Conservation (phyloP, 352 stramenopile species). For the Phytophthora chlamydospora region DNA sequence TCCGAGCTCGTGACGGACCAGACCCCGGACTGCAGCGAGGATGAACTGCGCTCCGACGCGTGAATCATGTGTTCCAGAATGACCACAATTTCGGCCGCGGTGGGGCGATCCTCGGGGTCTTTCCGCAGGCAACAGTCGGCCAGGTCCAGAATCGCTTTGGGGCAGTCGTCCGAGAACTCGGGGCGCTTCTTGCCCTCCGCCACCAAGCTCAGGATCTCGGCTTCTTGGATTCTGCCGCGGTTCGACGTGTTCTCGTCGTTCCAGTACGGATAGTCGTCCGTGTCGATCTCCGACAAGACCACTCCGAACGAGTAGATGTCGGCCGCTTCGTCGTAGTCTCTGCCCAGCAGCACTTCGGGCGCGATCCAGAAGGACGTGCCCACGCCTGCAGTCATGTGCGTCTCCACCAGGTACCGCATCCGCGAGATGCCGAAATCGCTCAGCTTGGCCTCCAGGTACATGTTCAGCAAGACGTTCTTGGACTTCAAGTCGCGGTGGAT, state of each 20-base stretch:
- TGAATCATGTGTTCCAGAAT: slow-evolving; percentile 43
- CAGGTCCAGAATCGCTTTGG: slow-evolving; percentile 45
- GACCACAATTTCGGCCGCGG: slow-evolving; percentile 42
- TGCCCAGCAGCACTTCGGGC: slow-evolving; percentile 61
- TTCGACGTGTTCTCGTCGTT: slow-evolving; percentile 40
- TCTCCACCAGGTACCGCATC: slow-evolving; percentile 42
- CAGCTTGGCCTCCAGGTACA: slow-evolving; percentile 66
- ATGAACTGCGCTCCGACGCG: slow-evolving; percentile 35
- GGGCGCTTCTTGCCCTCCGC: slow-evolving; percentile 38
- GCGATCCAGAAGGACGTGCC: slow-evolving; percentile 54
- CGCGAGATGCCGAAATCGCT: slow-evolving; percentile 70
- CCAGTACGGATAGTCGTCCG: slow-evolving; percentile 49
- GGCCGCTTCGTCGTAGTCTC: slow-evolving; percentile 54
- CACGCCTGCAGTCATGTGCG: slow-evolving; percentile 48
- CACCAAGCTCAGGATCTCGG: slow-evolving; percentile 42
- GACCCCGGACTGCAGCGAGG: slow-evolving; percentile 27
- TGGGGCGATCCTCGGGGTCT: slow-evolving; percentile 39
- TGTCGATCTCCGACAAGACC: slow-evolving; percentile 63
- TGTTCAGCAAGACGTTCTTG: slow-evolving; percentile 59
- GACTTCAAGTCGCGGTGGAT: slow-evolving; percentile 57
- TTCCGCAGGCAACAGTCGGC: slow-evolving; percentile 45
- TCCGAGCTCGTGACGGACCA: slow-evolving; percentile 35
- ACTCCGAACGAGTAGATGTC: slow-evolving; percentile 69
- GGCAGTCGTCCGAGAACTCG: slow-evolving; percentile 43
- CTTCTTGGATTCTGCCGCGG: slow-evolving; percentile 39